Conservation (phyloP, 768 basidiomycete genomes). For the Hygrophoropsis aurantiaca region DNA sequence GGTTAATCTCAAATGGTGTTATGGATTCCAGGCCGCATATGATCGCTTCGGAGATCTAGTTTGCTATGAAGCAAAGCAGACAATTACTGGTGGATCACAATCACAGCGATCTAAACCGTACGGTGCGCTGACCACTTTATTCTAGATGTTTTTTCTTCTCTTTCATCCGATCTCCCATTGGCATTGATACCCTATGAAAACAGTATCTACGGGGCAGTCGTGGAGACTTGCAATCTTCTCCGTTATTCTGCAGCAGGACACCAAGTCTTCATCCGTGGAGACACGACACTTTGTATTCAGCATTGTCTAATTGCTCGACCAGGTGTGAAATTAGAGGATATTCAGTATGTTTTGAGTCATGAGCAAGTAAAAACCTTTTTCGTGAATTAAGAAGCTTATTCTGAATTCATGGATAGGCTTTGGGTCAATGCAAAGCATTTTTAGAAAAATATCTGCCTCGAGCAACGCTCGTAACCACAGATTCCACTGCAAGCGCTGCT, state of each 20-base stretch:
- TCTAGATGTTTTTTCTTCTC: slow-evolving; percentile 57
- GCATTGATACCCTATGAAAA: slow-evolving; percentile 84
- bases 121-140: not conserved
- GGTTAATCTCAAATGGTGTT: slow-evolving; percentile 19
- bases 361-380: slow-evolving; percentile 57
- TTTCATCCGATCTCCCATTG: slow-evolving; percentile 43
- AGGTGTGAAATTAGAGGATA: slow-evolving; percentile 54
- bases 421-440: slow-evolving; percentile 77
- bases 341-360: slow-evolving; percentile 68
- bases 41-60: slow-evolving; percentile 46
- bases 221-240: slow-evolving; percentile 71
- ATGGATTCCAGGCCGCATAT: slow-evolving; percentile 40
- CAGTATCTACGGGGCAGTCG: slow-evolving; percentile 68
- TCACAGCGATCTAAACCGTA: no score
- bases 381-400: slow-evolving; percentile 1
- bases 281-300: slow-evolving; percentile 56
- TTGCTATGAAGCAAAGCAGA: slow-evolving; percentile 40
- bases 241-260: slow-evolving; percentile 40
- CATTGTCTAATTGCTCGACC: slow-evolving; percentile 68
- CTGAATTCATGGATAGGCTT: slow-evolving; percentile 45
- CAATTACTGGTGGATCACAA: slow-evolving; percentile 46
- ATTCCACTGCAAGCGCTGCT: slow-evolving; percentile 77
- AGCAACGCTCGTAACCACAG: slow-evolving; percentile 52
- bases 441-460: slow-evolving; percentile 51
- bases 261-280: slow-evolving; percentile 56